Evolutionary conservation across 495 filamentous ascomycete genomes (phyloP), one percentile per base, ranked within the genome.

Genomic region (Oidiodendron maius): DNA sequence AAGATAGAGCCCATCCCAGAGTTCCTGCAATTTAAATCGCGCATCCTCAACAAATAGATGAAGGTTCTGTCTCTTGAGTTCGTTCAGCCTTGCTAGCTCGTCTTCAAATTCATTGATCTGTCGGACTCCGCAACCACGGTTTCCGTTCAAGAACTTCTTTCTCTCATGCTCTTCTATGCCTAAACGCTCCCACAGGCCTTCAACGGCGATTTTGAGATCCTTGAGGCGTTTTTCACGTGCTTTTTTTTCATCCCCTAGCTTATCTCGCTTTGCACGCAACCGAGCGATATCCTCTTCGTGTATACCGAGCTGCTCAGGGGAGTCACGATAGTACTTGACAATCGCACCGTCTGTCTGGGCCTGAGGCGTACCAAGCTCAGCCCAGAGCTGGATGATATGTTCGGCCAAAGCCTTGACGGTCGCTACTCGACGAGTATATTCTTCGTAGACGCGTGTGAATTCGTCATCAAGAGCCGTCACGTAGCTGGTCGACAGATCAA

Each of bases 1-100:
- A 61, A 90, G 89, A 66, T 89, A 97, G 3, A 99, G 70, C 6
- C 77, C 71, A 61, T 97, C 91, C 93, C 93, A 99, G 2, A 99
- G 78, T 57, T 93, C 91, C 60, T 94, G 89, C 10, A 99, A 76
- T 50, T 86, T 86, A 69, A 75, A 85, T 34, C 94, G 80, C 15
- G 91, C 86, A 69, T 96, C 91, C 58, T 96, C 91, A 18, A 99
- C 87, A 57, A 97, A 97, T 1, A 96, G 66, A 64, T 96, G 89
- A 42, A 99, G 70, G 55, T 97, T 96, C 61, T 97, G 87, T 61
- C 83, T 72, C 73, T 97, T 99, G 40, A 97, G 73, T 58, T 96
- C 89, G 52, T 91, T 93, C 39, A 99, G 71, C 37, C 88, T 77
- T 36, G 77, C 70, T 25, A 96, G 70, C 59, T 97, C 93, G 41